Evolutionary conservation across 768 basidiomycete genomes (phyloP).

Genomic region (Steccherinum ochraceum): DNA sequence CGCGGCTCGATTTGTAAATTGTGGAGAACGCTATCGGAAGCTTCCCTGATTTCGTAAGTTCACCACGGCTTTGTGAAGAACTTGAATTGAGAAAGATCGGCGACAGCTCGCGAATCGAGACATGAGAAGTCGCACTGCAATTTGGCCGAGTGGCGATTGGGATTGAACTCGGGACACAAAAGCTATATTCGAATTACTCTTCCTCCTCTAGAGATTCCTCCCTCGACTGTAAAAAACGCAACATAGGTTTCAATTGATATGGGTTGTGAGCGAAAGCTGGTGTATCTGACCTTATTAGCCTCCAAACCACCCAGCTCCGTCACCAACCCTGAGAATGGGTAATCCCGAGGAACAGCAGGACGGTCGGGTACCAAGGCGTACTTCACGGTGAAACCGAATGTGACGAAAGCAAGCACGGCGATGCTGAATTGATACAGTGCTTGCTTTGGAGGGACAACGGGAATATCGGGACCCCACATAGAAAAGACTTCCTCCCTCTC

Average conservation of each 20-base stretch:
- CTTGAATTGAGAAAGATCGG: too few species aligned
- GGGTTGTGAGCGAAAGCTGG: background rate
- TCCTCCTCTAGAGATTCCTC: conserved; percentile 11
- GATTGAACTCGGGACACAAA: too few species aligned
- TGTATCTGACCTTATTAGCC: conserved; percentile 60
- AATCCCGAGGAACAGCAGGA: conserved; percentile 65
- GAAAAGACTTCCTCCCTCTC: conserved; percentile 76
- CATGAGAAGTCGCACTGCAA: too few species aligned
- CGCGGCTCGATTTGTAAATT: too few species aligned
- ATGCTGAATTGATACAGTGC: conserved; percentile 64
- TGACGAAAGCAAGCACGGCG: conserved; percentile 56
- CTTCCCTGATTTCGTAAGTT: too few species aligned
- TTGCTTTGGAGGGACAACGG: conserved; percentile 49
- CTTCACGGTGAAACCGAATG: conserved; percentile 55
- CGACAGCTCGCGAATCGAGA: too few species aligned
- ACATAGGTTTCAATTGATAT: too few species aligned
- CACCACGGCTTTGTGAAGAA: too few species aligned
- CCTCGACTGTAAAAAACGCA: conserved; percentile 10
- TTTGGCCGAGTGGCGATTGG: too few species aligned
- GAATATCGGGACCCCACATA: conserved; percentile 84
- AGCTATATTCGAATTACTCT: conserved; percentile 9
- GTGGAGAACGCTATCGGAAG: too few species aligned
- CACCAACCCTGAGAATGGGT: conserved; percentile 70
- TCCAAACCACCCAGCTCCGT: conserved; percentile 74
- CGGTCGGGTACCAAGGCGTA: conserved; percentile 50